Conservation (phyloP, 768 basidiomycete species). For the Amanita fuliginea region DNA sequence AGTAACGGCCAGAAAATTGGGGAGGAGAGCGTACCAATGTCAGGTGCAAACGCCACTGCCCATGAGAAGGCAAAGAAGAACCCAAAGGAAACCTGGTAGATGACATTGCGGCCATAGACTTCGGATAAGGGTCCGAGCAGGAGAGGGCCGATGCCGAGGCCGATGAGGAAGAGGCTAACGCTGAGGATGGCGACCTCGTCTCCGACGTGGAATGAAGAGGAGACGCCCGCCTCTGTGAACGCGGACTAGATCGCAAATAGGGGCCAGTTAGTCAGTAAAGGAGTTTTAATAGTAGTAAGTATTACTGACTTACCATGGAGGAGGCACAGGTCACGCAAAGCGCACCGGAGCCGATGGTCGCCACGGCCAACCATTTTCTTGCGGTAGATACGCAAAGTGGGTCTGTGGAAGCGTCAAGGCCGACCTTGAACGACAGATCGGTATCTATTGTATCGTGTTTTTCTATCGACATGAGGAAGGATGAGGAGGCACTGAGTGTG, state of each 20-base stretch:
- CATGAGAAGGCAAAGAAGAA: slow-evolving; percentile 55
- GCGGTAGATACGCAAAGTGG: slow-evolving; percentile 27
- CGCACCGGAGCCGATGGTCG: slow-evolving; percentile 33
- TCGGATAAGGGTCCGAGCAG: slow-evolving; percentile 45
- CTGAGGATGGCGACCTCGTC: slow-evolving; percentile 39
- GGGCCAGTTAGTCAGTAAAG: no score
- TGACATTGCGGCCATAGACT: slow-evolving; percentile 51
- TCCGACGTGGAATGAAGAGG: slow-evolving; percentile 35
- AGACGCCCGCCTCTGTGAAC: slow-evolving; percentile 51
- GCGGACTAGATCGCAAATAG: no score
- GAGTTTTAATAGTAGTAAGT: no score
- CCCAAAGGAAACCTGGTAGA: slow-evolving; percentile 52
- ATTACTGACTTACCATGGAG: slow-evolving; percentile 20
- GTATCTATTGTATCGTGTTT: background rate
- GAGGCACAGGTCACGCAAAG: slow-evolving; percentile 46
- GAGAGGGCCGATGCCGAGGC: slow-evolving; percentile 42
- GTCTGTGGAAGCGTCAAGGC: slow-evolving; percentile 28
- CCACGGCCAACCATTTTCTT: slow-evolving; percentile 38
- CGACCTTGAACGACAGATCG: slow-evolving; percentile 18
- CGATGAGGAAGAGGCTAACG: slow-evolving; percentile 49
- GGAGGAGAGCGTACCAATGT: slow-evolving; percentile 34
- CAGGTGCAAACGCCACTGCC: slow-evolving; percentile 64
- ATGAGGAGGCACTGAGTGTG: no score
- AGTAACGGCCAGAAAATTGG: no score
- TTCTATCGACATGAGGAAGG: background rate